phyloP scores from a whole-genome alignment of 2,329 filamentous ascomycete species.

The Aspergillus persii region DNA sequence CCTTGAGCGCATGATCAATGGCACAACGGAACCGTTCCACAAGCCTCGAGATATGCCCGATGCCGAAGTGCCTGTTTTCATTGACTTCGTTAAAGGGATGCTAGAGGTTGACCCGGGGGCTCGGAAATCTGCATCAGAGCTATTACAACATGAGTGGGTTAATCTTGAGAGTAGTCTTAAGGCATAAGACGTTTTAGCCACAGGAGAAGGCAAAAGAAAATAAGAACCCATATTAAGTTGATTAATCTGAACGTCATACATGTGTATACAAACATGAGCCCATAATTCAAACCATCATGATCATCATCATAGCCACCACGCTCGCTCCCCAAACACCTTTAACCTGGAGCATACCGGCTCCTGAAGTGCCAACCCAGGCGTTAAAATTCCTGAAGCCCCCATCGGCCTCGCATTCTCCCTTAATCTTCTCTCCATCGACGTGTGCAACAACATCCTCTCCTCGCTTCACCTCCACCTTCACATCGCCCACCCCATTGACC shows the following conservation, averaged over 20 bases:
- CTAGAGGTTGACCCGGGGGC: conserved; percentile 22
- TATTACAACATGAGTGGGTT: conserved; percentile 25
- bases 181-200: too few species aligned
- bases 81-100: conserved; percentile 26
- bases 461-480: conserved; percentile 4
- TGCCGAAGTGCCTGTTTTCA: conserved; percentile 23
- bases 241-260: too few species aligned
- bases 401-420: neutral
- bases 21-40: conserved; percentile 21
- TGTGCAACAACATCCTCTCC: neutral
- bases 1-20: conserved; percentile 23
- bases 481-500: conserved; percentile 1
- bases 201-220: too few species aligned
- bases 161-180: too few species aligned
- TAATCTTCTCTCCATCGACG: conserved; percentile 2
- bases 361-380: conserved; percentile 1
- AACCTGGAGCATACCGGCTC: too few species aligned
- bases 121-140: conserved; percentile 23
- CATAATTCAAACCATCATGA: too few species aligned
- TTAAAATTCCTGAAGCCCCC: conserved; percentile 1
- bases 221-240: too few species aligned
- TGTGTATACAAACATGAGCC: too few species aligned
- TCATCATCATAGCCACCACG: too few species aligned
- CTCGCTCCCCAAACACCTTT: too few species aligned
- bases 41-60: conserved; percentile 25